phyloP scores from a whole-genome alignment of 2,329 filamentous ascomycete genomes.

The Penicillium freii region DNA sequence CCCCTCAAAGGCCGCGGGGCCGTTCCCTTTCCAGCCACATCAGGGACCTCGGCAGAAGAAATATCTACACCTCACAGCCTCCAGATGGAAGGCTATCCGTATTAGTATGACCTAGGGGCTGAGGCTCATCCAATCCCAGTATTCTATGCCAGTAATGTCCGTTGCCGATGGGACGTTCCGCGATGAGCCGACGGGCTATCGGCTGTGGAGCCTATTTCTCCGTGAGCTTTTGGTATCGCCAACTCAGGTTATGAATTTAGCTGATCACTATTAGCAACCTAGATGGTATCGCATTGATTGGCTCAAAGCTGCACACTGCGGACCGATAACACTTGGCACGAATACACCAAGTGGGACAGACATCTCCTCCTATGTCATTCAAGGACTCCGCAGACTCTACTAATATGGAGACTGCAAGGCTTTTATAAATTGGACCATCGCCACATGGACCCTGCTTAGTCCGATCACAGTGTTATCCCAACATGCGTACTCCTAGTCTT shows the following conservation, averaged over 20 bases:
- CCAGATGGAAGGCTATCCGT: no score
- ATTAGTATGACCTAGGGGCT: accelerated
- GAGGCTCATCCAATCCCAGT: neutral
- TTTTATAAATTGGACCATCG: neutral
- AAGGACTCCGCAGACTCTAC: neutral
- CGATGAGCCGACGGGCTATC: conserved; percentile 12
- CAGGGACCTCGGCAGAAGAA: no score
- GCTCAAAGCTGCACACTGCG: neutral
- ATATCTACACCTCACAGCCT: no score
- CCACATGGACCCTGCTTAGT: neutral
- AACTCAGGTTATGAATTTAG: neutral
- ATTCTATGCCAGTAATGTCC: neutral
- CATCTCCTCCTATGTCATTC: neutral
- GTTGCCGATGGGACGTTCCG: conserved; percentile 4
- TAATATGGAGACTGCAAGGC: neutral
- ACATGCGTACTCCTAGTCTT: conserved; percentile 13
- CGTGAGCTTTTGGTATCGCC: neutral
- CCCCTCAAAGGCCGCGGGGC: neutral
- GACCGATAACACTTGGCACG: neutral
- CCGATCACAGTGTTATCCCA: neutral
- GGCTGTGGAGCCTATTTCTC: conserved; percentile 12
- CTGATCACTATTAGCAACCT: conserved; percentile 9
- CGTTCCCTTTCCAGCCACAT: neutral
- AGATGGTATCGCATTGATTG: neutral
- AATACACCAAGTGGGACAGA: neutral